Percentiles rank a stretch among this genome's conserved stretches.
These are phyloP conservation scores for Dovyalis caffra DNA, from an alignment of 345 rosid genomes.

Conservation along the genomic window DNA sequence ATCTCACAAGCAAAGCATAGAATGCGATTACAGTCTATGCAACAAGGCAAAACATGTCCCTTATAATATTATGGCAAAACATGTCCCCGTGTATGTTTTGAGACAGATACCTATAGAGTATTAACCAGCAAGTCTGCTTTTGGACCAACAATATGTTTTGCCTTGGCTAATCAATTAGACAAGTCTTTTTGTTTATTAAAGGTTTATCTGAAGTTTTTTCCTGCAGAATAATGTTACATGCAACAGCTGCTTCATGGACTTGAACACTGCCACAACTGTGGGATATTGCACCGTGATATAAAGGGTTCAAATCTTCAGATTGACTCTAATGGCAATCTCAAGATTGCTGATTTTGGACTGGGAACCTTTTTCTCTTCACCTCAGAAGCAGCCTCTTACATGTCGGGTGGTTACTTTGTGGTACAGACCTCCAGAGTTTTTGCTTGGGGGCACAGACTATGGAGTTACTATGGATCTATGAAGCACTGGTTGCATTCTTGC, in stretches of 20 bases:
- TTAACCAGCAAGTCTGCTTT: too few relatives aligned
- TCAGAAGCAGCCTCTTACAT: constrained; percentile 59
- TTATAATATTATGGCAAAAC: too few relatives aligned
- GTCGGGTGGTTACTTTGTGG: constrained; percentile 75
- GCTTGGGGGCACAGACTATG: constrained; percentile 61
- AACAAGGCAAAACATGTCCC: too few relatives aligned
- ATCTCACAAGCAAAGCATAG: constrained; percentile 60
- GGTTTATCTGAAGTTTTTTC: neutral
- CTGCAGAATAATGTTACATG: constrained; percentile 66
- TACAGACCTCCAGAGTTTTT: constrained; percentile 70
- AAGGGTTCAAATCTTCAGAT: constrained; percentile 64
- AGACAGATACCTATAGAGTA: too few relatives aligned
- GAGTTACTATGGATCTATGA: constrained; percentile 62
- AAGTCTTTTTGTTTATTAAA: neutral
- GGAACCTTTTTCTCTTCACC: constrained; percentile 37
- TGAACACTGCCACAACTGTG: constrained; percentile 62
- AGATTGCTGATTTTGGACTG: constrained; percentile 66
- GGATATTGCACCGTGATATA: constrained; percentile 67
- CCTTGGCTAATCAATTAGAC: neutral
- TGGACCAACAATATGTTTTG: too few relatives aligned
- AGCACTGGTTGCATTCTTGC: constrained; percentile 69
- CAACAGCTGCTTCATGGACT: constrained; percentile 57
- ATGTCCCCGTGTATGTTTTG: too few relatives aligned
- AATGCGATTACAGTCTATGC: too few relatives aligned
- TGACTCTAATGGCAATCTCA: constrained; percentile 53